Evolutionary conservation across 2,329 filamentous ascomycete genomes (phyloP).

Genomic region (Coniella lustricola): DNA sequence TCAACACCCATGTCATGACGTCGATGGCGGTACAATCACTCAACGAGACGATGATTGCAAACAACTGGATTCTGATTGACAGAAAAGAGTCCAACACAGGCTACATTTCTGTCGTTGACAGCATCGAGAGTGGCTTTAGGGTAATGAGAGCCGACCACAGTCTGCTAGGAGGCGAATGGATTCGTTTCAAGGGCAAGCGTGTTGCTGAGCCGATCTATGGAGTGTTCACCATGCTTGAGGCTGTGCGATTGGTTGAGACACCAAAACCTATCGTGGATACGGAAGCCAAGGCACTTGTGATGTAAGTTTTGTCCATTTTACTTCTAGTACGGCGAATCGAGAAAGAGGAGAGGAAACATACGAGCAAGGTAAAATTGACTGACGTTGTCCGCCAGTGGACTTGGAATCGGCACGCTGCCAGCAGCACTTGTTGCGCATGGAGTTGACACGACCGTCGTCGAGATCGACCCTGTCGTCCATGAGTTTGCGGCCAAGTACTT

Average conservation of each 20-base stretch:
- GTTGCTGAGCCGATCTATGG: conserved; percentile 86
- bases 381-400: conserved; percentile 53
- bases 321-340: no score
- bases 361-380: conserved; percentile 18
- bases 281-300: conserved; percentile 74
- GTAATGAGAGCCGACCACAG: conserved; percentile 92
- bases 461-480: conserved; percentile 87
- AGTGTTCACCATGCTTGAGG: conserved; percentile 93
- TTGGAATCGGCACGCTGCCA: conserved; percentile 88
- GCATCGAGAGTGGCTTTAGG: conserved; percentile 60
- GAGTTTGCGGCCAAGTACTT: conserved; percentile 81
- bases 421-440: conserved; percentile 80
- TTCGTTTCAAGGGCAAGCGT: conserved; percentile 43
- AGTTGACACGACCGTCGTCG: conserved; percentile 87
- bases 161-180: conserved; percentile 88
- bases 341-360: no score
- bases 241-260: conserved; percentile 70
- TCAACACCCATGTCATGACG: conserved; percentile 68
- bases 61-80: conserved; percentile 71
- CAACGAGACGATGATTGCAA: conserved; percentile 56
- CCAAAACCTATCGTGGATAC: conserved; percentile 47
- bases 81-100: conserved; percentile 82
- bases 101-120: conserved; percentile 87
- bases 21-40: conserved; percentile 52
- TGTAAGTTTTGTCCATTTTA: conserved; percentile 48